Evolutionary conservation across 345 rosid genomes (phyloP).

Genomic region (Syzygium aromaticum): DNA sequence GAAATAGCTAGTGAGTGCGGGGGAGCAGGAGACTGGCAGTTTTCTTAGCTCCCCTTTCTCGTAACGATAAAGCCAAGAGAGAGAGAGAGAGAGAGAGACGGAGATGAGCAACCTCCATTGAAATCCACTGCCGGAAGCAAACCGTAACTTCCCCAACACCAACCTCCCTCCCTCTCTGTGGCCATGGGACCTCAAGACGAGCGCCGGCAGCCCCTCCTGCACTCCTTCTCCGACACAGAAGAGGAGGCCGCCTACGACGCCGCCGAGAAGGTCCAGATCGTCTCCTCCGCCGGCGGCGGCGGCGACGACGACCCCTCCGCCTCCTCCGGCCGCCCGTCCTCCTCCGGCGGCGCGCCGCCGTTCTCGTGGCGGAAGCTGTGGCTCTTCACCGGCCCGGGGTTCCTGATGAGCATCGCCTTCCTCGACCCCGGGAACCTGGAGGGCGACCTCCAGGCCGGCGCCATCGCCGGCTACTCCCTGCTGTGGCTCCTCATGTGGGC

Average conservation of each 20-base stretch:
- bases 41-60: not conserved
- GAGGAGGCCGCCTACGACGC: constrained; percentile 62
- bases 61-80: not conserved
- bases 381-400: constrained; percentile 95
- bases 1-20: too few relatives aligned
- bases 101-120: too few relatives aligned
- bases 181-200: constrained; percentile 13
- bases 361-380: constrained; percentile 92
- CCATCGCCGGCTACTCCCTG: constrained; percentile 88
- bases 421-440: constrained; percentile 94
- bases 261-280: constrained; percentile 66
- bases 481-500: constrained; percentile 92
- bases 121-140: too few relatives aligned
- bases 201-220: constrained; percentile 20
- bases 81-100: not conserved
- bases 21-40: not conserved
- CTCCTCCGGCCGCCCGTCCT: constrained; percentile 20
- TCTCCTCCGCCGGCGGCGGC: constrained; percentile 31
- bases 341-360: constrained; percentile 37
- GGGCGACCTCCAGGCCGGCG: constrained; percentile 94
- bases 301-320: constrained; percentile 16
- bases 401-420: constrained; percentile 89
- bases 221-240: constrained; percentile 8
- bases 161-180: not conserved
- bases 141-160: not conserved